phyloP scores from a whole-genome alignment of 805 yeast genomes.

The Candida endomychidarum region DNA sequence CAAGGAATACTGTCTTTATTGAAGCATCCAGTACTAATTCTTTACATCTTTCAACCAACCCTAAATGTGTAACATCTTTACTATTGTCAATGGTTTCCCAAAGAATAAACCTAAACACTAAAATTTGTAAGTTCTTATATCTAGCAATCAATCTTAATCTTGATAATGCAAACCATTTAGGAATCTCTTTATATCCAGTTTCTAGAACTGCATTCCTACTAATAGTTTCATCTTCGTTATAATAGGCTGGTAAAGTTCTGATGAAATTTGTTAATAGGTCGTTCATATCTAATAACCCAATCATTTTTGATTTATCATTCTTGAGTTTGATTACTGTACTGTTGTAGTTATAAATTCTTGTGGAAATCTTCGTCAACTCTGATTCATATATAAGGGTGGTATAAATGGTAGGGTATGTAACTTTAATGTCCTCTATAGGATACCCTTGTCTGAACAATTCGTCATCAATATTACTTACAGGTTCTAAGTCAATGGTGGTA shows the following conservation, averaged over 20 bases:
- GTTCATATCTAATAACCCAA: conserved; percentile 22
- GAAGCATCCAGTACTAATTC: conserved; percentile 19
- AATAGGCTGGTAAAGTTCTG: conserved; percentile 16
- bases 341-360: conserved; percentile 22
- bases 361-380: conserved; percentile 20
- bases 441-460: conserved; percentile 13
- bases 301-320: conserved; percentile 23
- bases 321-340: conserved; percentile 18
- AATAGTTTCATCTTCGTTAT: conserved; percentile 15
- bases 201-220: conserved; percentile 10
- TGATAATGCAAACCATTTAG: conserved; percentile 21
- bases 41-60: conserved; percentile 18
- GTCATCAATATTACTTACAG: conserved; percentile 21
- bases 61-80: conserved; percentile 16
- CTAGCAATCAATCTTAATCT: conserved; percentile 19
- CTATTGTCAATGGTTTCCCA: conserved; percentile 19
- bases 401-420: conserved; percentile 21
- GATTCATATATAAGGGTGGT: conserved; percentile 22
- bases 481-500: conserved; percentile 20
- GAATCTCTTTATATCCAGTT: conserved; percentile 14
- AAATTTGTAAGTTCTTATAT: conserved; percentile 19
- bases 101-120: conserved; percentile 21
- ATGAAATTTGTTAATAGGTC: conserved; percentile 17
- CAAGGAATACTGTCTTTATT: conserved; percentile 14
- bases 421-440: conserved; percentile 15